Conservation (phyloP, 345 rosid species). For the Capsella bursapastoris region DNA sequence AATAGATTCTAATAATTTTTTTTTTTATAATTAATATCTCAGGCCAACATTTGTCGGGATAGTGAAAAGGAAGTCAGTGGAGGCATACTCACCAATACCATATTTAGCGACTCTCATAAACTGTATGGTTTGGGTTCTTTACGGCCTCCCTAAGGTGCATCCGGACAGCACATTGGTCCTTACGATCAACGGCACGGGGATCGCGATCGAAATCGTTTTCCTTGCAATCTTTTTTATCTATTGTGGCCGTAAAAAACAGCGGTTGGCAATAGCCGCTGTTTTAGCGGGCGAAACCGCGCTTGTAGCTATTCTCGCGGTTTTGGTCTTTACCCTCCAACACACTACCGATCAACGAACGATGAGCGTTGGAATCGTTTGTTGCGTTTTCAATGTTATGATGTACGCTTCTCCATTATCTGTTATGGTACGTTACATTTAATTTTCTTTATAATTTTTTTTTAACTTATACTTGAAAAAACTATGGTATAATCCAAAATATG, state of each 20-base stretch:
- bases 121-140: conserved; percentile 83
- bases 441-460: no score
- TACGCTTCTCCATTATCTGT: conserved; percentile 83
- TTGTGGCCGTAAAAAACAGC: conserved; percentile 47
- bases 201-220: conserved; percentile 60
- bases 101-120: conserved; percentile 81
- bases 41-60: conserved; percentile 83
- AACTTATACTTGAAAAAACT: neutral
- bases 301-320: conserved; percentile 38
- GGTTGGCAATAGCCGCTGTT: conserved; percentile 45
- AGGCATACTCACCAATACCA: conserved; percentile 75
- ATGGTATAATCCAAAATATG: neutral
- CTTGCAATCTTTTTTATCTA: conserved; percentile 53
- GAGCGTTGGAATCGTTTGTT: conserved; percentile 65
- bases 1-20: no score
- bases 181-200: conserved; percentile 78
- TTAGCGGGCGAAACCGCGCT: conserved; percentile 50
- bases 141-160: conserved; percentile 79
- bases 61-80: conserved; percentile 74
- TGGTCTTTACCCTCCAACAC: conserved; percentile 57
- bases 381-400: conserved; percentile 73
- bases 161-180: conserved; percentile 68
- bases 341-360: conserved; percentile 51
- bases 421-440: conserved; percentile 56
- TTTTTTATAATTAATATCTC: neutral